Percentiles rank a stretch among this genome's conserved stretches.
phyloP scores from a whole-genome alignment of 2,329 filamentous ascomycete genomes.

The Alternaria brassicae region DNA sequence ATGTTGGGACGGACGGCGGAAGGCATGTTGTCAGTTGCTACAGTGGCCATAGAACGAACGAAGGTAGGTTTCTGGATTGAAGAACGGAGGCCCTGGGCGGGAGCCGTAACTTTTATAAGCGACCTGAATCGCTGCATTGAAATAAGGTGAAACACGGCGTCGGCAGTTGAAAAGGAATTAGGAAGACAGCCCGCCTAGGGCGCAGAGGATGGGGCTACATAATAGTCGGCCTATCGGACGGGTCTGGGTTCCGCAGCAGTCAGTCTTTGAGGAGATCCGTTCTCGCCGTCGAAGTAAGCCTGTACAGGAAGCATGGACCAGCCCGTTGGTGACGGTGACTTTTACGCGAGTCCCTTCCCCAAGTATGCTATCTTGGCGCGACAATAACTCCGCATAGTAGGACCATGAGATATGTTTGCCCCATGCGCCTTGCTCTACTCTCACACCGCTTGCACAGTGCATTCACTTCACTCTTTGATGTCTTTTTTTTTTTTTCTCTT shows the following conservation, averaged over 20 bases:
- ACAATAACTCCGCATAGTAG: background rate
- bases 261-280: conserved; percentile 22
- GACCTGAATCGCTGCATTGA: conserved; percentile 47
- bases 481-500: background rate
- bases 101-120: conserved; percentile 45
- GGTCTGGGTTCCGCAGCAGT: conserved; percentile 18
- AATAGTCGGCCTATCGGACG: conserved; percentile 40
- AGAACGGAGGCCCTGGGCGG: conserved; percentile 29
- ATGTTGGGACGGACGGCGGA: conserved; percentile 48
- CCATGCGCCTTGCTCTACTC: no score
- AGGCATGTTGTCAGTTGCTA: conserved; percentile 44
- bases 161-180: conserved; percentile 45
- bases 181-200: conserved; percentile 31
- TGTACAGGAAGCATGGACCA: conserved; percentile 19
- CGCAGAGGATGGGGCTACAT: conserved; percentile 22
- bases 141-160: conserved; percentile 34
- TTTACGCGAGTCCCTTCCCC: conserved; percentile 13
- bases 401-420: background rate
- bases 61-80: conserved; percentile 24
- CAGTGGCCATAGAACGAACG: conserved; percentile 44
- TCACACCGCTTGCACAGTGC: no score
- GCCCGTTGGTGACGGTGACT: conserved; percentile 6
- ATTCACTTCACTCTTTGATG: background rate
- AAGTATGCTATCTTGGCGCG: background rate
- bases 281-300: conserved; percentile 18